Conservation (phyloP, 2,329 filamentous ascomycete genomes). For the Orbilia oligospora region DNA sequence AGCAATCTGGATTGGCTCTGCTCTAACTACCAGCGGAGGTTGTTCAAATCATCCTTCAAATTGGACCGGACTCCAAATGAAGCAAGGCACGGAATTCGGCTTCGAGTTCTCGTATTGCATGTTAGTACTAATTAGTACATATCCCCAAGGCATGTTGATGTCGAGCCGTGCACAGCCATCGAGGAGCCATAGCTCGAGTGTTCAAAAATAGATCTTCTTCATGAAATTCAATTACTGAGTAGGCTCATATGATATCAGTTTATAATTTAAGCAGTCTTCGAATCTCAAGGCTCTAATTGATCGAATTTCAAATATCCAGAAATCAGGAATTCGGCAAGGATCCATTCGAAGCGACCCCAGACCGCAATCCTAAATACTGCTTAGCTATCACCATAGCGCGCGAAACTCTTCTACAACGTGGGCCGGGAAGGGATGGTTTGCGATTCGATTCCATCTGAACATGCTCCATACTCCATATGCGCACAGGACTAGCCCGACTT, state of each 20-base stretch:
- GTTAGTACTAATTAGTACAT: conserved; percentile 5
- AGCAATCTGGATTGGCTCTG: conserved; percentile 28
- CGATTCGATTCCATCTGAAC: conserved; percentile 50
- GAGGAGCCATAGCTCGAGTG: conserved; percentile 15
- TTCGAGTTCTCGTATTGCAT: conserved; percentile 46
- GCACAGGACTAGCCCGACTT: conserved; percentile 30
- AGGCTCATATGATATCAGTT: conserved; percentile 28
- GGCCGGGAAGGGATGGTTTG: conserved; percentile 53
- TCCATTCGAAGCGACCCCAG: conserved; percentile 54
- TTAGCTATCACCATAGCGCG: conserved; percentile 33
- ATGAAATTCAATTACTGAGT: no score
- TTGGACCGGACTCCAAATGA: conserved; percentile 17
- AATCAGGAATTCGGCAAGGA: conserved; percentile 45
- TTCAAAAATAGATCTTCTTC: conserved; percentile 56
- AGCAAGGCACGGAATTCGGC: conserved; percentile 45
- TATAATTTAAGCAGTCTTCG: conserved; percentile 36
- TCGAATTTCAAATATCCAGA: conserved; percentile 55
- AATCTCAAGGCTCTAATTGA: conserved; percentile 13
- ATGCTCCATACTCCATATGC: background rate
- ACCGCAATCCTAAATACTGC: conserved; percentile 14
- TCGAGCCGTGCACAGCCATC: conserved; percentile 35
- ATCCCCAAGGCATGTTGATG: conserved; percentile 26
- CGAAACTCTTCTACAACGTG: conserved; percentile 55
- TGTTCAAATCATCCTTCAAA: conserved; percentile 24
- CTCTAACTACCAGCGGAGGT: background rate